Percentiles rank a stretch among this genome's conserved stretches.
Conservation (phyloP, 768 basidiomycete genomes). For the Suillus subluteus region DNA sequence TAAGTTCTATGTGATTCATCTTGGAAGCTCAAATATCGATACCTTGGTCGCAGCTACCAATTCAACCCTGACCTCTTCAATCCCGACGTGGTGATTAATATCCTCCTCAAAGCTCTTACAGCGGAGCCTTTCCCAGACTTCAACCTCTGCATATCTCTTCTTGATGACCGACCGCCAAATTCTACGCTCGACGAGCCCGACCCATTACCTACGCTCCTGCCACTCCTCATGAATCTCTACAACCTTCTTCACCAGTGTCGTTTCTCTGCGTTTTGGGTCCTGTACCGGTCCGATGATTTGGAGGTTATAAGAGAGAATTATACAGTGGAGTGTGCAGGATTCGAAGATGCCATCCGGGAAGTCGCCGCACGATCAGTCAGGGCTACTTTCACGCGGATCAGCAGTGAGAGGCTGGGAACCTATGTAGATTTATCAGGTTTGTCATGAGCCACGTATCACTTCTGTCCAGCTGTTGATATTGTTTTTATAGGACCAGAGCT, state of each 20-base stretch:
- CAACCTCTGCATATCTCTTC: conserved; percentile 90
- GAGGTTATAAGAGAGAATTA: conserved; percentile 83
- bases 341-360: conserved; percentile 80
- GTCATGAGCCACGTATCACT: conserved; percentile 16
- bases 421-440: conserved; percentile 73
- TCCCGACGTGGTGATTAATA: conserved; percentile 90
- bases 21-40: not conserved
- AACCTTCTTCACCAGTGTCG: conserved; percentile 80
- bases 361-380: conserved; percentile 79
- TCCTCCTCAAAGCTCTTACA: conserved; percentile 90
- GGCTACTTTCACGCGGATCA: conserved; percentile 78
- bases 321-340: conserved; percentile 81
- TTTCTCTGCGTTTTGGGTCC: conserved; percentile 85
- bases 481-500: conserved; percentile 53
- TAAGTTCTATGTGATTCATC: conserved; percentile 37
- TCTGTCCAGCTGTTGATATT: conserved; percentile 3
- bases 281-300: conserved; percentile 70
- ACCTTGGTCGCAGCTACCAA: conserved; percentile 68
- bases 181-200: conserved; percentile 76
- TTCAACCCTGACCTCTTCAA: conserved; percentile 95
- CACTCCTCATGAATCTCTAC: conserved; percentile 67
- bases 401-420: conserved; percentile 62
- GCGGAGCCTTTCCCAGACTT: conserved; percentile 90
- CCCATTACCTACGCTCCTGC: conserved; percentile 73
- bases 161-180: conserved; percentile 68